Base-by-base conservation (phyloP, 345 rosid species). In the Mallotus nudiflorus region DNA sequence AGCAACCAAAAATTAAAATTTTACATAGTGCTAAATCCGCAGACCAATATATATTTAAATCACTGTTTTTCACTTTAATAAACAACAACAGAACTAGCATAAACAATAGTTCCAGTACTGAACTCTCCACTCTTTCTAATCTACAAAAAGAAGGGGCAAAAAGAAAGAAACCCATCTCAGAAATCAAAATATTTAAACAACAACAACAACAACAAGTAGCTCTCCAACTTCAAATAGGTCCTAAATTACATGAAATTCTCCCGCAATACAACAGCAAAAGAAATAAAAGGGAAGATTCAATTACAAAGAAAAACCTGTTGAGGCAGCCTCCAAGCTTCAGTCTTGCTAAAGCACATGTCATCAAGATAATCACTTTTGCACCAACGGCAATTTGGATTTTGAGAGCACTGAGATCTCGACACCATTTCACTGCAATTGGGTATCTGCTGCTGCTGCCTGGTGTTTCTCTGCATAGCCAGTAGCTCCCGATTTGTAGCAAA, bases 331-430 rank as follows among this genome's bases (percentile, higher is more conserved):
- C 88, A 69, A 67, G 97, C 83, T 67, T 91, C 92, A 48, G 78
- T 37, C 80, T 79, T 86, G 75, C 65, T 66, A 39, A 89, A 91
- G 82, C 97, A 91, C 81, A 80, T 83, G 72, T 89, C 95, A 63
- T 89, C 91, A 1, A 91, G 89, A 78, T 80, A 88, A 35, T 87
- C 86, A 52, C 95, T 91, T n/a, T 79, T 80, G 76, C 97, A 91
- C 97, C 97, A 91, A 24, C 81, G 80, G 74, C 97, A 86, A 52
- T 71, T 77, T n/a, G 88, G 87, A 75, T 74, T 74, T 73, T 73
- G 79, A 1, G 66, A 62, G 75, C 97, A 91, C 56, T 78, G 92
- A 74, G 90, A 82, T 85, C 84, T 80, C 10, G 89, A 83, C 15
- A 69, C 75, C 84, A 87, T 80, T 59, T 78, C 82, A 58, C 78